Evolutionary conservation across 768 basidiomycete genomes (phyloP).

Genomic region (Dendrothele bispora): DNA sequence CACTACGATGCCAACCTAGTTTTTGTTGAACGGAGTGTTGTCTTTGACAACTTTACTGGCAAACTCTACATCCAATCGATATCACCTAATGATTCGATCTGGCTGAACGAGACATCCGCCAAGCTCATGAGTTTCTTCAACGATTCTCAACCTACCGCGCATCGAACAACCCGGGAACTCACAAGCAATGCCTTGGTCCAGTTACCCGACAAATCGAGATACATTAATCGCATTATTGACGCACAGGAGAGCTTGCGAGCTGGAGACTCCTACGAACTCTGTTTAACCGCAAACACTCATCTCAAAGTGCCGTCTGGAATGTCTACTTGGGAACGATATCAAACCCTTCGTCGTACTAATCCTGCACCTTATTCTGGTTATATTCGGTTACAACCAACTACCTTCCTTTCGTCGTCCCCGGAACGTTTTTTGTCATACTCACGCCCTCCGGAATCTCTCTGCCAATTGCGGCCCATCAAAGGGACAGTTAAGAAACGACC

Average conservation of each 20-base stretch:
- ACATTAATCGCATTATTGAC: constrained; percentile 65
- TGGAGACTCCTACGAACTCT: constrained; percentile 93
- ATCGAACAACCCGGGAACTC: not conserved
- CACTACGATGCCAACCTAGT: constrained; percentile 77
- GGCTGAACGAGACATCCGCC: constrained; percentile 49
- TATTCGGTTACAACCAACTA: constrained; percentile 73
- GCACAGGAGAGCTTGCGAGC: constrained; percentile 75
- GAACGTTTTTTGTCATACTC: constrained; percentile 87
- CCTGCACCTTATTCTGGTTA: constrained; percentile 90
- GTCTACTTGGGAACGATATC: constrained; percentile 76
- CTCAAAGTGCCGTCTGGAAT: constrained; percentile 46
- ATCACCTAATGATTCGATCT: constrained; percentile 53
- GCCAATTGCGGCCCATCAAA: constrained; percentile 92
- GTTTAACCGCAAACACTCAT: constrained; percentile 75
- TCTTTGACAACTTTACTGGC: constrained; percentile 56
- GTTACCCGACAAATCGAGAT: constrained; percentile 58
- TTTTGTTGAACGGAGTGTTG: constrained; percentile 77
- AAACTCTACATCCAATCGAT: constrained; percentile 66
- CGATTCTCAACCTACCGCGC: constrained; percentile 2
- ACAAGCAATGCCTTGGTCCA: constrained; percentile 23
- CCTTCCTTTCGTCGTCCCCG: constrained; percentile 84
- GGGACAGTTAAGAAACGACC: constrained; percentile 81
- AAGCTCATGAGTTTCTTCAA: constrained; percentile 29
- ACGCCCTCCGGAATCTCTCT: constrained; percentile 60
- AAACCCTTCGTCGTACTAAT: constrained; percentile 68